Evolutionary conservation across 1,284 basidiomycete species (phyloP).

Genomic region (Apiotrichum domesticum): DNA sequence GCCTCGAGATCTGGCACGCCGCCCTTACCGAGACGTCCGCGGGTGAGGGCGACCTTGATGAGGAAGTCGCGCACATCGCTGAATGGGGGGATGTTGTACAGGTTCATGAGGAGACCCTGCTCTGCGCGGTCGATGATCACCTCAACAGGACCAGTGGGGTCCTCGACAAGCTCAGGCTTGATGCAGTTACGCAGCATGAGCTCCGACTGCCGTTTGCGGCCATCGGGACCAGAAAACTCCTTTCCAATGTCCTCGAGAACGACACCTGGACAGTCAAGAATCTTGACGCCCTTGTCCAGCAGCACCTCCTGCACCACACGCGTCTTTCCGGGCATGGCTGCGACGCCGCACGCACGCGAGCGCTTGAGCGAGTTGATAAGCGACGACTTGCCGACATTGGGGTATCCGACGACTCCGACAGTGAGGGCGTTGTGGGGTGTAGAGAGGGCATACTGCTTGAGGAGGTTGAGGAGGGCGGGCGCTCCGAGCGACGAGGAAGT

Average conservation of each 20-base stretch:
- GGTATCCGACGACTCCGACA: slow-evolving; percentile 91
- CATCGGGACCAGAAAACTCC: slow-evolving; percentile 53
- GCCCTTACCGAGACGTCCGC: slow-evolving; percentile 82
- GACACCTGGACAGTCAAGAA: slow-evolving; percentile 94
- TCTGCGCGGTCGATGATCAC: slow-evolving; percentile 72
- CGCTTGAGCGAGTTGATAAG: slow-evolving; percentile 93
- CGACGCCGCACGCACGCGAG: slow-evolving; percentile 81
- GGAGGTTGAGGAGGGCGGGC: slow-evolving; percentile 65
- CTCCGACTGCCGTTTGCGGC: slow-evolving; percentile 57
- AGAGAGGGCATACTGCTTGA: slow-evolving; percentile 81
- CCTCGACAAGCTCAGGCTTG: slow-evolving; percentile 84
- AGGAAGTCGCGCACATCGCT: slow-evolving; percentile 73
- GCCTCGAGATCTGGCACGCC: slow-evolving; percentile 84
- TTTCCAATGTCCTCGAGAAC: slow-evolving; percentile 58
- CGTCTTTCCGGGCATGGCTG: slow-evolving; percentile 90
- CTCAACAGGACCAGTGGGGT: slow-evolving; percentile 83
- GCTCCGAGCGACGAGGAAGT: slow-evolving; percentile 60
- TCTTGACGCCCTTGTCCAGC: slow-evolving; percentile 83
- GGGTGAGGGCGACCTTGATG: slow-evolving; percentile 79
- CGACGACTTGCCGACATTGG: slow-evolving; percentile 95
- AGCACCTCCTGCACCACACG: slow-evolving; percentile 90
- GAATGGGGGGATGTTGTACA: slow-evolving; percentile 73
- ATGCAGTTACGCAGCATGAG: slow-evolving; percentile 85
- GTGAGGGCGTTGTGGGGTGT: slow-evolving; percentile 67
- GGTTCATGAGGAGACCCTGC: slow-evolving; percentile 61